phyloP scores from a whole-genome alignment of 331 rosid species.

The Erythrophleum ivorense region DNA sequence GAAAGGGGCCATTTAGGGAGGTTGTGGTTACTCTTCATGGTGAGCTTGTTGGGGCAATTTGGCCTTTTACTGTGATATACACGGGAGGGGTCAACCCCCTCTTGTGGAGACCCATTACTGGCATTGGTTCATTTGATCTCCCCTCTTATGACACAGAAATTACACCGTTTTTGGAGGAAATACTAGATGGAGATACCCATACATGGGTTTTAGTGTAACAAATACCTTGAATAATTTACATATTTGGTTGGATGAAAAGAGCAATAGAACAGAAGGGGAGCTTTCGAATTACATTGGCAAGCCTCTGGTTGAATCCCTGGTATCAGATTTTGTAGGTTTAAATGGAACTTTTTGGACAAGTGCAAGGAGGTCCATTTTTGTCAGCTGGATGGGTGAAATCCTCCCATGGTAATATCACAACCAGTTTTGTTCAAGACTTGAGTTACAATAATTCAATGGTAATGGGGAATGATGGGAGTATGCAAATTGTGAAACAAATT shows the following conservation, averaged over 20 bases:
- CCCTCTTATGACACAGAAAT: constrained; percentile 87
- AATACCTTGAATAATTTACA: constrained; percentile 84
- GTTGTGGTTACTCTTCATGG: constrained; percentile 73
- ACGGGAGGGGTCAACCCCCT: constrained; percentile 91
- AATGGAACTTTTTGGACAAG: constrained; percentile 66
- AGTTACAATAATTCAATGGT: constrained; percentile 59
- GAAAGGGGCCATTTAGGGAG: constrained; percentile 89
- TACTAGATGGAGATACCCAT: constrained; percentile 70
- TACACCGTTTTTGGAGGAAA: constrained; percentile 69
- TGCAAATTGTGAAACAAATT: constrained; percentile 71
- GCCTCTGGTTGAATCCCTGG: constrained; percentile 57
- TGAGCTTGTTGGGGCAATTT: constrained; percentile 64
- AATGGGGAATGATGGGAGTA: constrained; percentile 53
- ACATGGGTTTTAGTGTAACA: constrained; percentile 70
- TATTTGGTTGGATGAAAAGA: constrained; percentile 73
- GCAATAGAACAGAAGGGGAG: constrained; percentile 57
- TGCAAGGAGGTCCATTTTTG: constrained; percentile 56
- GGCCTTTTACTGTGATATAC: constrained; percentile 90
- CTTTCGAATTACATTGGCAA: constrained; percentile 44
- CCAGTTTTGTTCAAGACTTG: constrained; percentile 60
- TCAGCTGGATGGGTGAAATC: constrained; percentile 83
- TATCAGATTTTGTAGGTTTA: constrained; percentile 60
- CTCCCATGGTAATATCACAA: constrained; percentile 73
- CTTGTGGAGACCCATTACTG: constrained; percentile 87
- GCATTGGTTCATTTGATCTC: constrained; percentile 75